Evolutionary conservation across 352 stramenopile genomes (phyloP).

Genomic region (Phytophthora sojae): DNA sequence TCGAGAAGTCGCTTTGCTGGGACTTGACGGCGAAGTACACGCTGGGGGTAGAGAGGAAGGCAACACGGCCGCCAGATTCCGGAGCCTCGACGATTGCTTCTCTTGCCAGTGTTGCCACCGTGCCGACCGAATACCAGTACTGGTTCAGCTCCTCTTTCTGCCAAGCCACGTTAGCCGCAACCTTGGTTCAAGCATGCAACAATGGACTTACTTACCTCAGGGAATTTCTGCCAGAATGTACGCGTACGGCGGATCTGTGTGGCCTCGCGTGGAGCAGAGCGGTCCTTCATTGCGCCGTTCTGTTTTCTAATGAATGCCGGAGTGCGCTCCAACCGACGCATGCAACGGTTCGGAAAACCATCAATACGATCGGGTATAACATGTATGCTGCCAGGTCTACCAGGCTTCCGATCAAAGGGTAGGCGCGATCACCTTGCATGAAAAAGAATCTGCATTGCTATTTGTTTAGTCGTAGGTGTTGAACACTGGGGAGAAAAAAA

Average conservation of each 20-base stretch:
- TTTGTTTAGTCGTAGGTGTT: too few relatives aligned
- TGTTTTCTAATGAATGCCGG: conserved; percentile 6
- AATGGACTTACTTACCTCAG: conserved; percentile 47
- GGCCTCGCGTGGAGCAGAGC: conserved; percentile 7
- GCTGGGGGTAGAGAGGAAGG: conserved; percentile 94
- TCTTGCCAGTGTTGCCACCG: conserved; percentile 79
- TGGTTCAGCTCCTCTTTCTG: conserved; percentile 96
- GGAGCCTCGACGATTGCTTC: conserved; percentile 71
- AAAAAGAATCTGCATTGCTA: too few relatives aligned
- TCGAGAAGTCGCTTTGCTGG: conserved; percentile 24
- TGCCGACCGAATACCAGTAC: conserved; percentile 95
- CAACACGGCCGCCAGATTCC: conserved; percentile 48
- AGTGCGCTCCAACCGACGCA: not conserved
- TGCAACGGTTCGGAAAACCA: not conserved
- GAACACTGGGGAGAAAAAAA: too few relatives aligned
- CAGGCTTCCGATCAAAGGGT: too few relatives aligned
- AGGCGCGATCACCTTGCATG: too few relatives aligned
- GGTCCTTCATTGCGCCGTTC: conserved; percentile 12
- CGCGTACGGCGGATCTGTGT: conserved; percentile 16
- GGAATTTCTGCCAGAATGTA: conserved; percentile 77
- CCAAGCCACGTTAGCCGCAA: not conserved
- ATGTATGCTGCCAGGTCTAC: too few relatives aligned
- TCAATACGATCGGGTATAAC: too few relatives aligned
- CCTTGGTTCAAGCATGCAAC: not conserved
- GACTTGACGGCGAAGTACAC: conserved; percentile 92